These are phyloP conservation scores for Penicillium egyptiacum DNA, from an alignment of 495 filamentous ascomycete genomes.

Conservation along the genomic window DNA sequence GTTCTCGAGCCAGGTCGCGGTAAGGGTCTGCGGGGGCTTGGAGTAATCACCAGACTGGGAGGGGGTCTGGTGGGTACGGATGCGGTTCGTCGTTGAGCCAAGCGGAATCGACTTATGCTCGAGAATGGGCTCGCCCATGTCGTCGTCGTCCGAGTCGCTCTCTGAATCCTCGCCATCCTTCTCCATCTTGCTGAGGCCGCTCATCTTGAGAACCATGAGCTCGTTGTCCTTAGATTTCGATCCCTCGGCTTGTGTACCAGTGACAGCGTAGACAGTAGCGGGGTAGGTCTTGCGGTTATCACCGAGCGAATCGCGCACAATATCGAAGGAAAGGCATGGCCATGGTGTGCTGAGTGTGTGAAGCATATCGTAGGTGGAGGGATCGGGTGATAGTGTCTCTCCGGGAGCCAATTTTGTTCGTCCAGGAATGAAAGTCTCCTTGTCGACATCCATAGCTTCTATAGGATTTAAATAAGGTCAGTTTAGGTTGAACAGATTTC, in stretches of 20 bases:
- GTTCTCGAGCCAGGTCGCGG: conserved; percentile 88
- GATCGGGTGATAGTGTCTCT: conserved; percentile 86
- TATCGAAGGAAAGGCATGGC: conserved; percentile 96
- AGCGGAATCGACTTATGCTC: conserved; percentile 87
- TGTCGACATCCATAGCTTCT: conserved; percentile 89
- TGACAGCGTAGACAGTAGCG: conserved; percentile 88
- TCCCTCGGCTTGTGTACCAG: conserved; percentile 87
- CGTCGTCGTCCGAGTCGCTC: conserved; percentile 73
- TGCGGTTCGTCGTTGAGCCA: conserved; percentile 84
- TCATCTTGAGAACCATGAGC: conserved; percentile 93
- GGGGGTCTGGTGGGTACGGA: conserved; percentile 76
- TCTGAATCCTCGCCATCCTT: conserved; percentile 67
- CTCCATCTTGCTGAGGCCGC: conserved; percentile 83
- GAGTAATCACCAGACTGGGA: conserved; percentile 61
- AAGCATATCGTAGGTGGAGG: conserved; percentile 92
- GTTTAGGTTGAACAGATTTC: not conserved
- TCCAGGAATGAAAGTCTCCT: conserved; percentile 89
- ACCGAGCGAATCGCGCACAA: conserved; percentile 82
- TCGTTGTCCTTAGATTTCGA: conserved; percentile 79
- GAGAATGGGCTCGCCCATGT: conserved; percentile 86
- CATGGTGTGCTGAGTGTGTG: conserved; percentile 88
- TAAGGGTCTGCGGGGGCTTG: conserved; percentile 72
- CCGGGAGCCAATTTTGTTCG: conserved; percentile 81
- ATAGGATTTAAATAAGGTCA: conserved; percentile 15
- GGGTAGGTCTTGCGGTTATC: conserved; percentile 89